These are phyloP conservation scores for Diaporthe sp. DNA, from an alignment of 2,329 filamentous ascomycete genomes.

Conservation along the genomic window DNA sequence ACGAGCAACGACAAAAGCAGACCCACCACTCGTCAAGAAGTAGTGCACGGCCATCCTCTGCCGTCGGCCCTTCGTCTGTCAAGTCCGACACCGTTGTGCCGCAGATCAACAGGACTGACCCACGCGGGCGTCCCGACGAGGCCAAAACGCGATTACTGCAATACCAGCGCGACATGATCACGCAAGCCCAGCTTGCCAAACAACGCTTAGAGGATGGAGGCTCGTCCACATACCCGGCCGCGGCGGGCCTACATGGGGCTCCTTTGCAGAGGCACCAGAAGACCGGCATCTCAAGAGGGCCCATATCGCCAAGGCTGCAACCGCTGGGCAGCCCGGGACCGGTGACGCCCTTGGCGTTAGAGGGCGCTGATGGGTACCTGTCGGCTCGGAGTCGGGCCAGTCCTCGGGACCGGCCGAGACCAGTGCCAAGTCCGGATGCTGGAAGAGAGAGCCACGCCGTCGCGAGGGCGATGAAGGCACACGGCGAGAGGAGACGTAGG, in stretches of 20 bases:
- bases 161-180: conserved; percentile 74
- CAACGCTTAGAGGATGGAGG: conserved; percentile 48
- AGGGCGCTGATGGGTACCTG: conserved; percentile 58
- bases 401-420: conserved; percentile 39
- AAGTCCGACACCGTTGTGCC: conserved; percentile 55
- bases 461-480: conserved; percentile 49
- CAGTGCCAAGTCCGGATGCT: conserved; percentile 43
- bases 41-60: conserved; percentile 45
- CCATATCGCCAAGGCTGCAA: conserved; percentile 62
- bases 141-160: conserved; percentile 67
- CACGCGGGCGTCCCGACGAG: conserved; percentile 59
- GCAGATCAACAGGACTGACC: conserved; percentile 42
- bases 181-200: conserved; percentile 66
- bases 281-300: conserved; percentile 44
- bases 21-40: conserved; percentile 44
- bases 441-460: conserved; percentile 47
- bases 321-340: conserved; percentile 72
- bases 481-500: conserved; percentile 51
- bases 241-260: conserved; percentile 53
- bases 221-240: conserved; percentile 47
- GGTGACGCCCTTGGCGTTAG: conserved; percentile 73
- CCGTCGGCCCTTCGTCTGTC: conserved; percentile 49
- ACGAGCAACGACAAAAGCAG: conserved; percentile 55
- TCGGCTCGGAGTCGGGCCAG: conserved; percentile 40
- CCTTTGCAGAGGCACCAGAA: conserved; percentile 54